A percentile compares a stretch with the other conserved stretches of the same genome.
Evolutionary conservation across 225 moss, liverwort and hornwort species (phyloP).

Genomic region (Asterella californica): DNA sequence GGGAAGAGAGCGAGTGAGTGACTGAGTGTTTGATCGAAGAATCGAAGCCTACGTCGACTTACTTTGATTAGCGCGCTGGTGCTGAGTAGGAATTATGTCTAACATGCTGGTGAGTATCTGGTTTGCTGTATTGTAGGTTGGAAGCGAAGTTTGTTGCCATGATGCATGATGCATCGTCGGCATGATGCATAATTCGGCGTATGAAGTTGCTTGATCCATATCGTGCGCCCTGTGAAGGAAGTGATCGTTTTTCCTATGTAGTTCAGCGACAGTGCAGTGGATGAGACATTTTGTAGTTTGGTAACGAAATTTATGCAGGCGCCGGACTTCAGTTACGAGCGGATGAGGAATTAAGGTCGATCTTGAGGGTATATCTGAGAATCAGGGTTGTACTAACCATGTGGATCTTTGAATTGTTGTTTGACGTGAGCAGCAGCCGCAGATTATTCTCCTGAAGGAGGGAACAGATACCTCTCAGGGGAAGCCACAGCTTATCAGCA

Average conservation of each 20-base stretch:
- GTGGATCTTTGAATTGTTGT: not conserved
- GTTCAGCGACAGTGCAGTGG: not conserved
- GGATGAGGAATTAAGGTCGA: not conserved
- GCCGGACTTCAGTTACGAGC: not conserved
- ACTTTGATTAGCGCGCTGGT: not conserved
- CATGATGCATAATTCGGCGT: not conserved
- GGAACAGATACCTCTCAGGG: slow-evolving; percentile 98
- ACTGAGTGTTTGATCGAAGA: not conserved
- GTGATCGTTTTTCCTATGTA: not conserved
- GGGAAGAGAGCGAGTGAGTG: not conserved
- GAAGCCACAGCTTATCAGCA: slow-evolving; percentile 96
- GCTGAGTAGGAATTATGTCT: slow-evolving; percentile 5
- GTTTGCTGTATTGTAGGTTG: not conserved
- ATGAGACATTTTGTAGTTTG: not conserved
- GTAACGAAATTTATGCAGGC: not conserved
- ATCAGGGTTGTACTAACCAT: not conserved
- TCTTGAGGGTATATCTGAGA: not conserved
- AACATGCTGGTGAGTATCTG: slow-evolving; percentile 18
- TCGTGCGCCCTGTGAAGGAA: not conserved
- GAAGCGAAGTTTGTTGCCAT: not conserved
- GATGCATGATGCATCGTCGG: not conserved
- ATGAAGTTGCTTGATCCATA: not conserved
- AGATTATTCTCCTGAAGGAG: slow-evolving; percentile 96
- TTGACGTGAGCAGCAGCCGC: slow-evolving; percentile 73
- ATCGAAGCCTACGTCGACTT: not conserved